These are phyloP conservation scores for Hymenoscyphus repandus DNA, from an alignment of 2,329 filamentous ascomycete species.

Conservation along the genomic window DNA sequence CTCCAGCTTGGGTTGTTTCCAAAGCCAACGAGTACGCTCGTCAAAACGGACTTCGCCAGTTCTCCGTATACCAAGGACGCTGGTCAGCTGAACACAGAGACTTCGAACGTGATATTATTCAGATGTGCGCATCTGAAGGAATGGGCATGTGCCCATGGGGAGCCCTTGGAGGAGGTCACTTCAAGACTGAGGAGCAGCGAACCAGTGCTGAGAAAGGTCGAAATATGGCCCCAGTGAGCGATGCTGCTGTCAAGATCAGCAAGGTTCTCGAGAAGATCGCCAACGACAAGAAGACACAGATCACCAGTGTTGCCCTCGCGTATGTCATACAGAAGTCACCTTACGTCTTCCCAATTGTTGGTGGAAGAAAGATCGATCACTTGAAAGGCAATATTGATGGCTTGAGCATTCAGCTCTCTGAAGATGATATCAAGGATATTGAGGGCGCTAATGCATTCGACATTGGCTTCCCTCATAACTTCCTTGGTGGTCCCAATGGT, in stretches of 20 bases:
- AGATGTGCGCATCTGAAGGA: slow-evolving; percentile 51
- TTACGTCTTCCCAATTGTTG: slow-evolving; percentile 69
- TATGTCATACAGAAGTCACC: slow-evolving; percentile 70
- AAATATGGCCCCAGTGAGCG: slow-evolving; percentile 34
- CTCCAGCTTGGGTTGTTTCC: slow-evolving; percentile 64
- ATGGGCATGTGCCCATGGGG: slow-evolving; percentile 56
- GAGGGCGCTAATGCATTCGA: slow-evolving; percentile 59
- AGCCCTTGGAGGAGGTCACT: slow-evolving; percentile 43
- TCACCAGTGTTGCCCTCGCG: slow-evolving; percentile 63
- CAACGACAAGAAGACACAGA: slow-evolving; percentile 46
- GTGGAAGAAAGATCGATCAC: slow-evolving; percentile 64
- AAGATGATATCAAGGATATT: slow-evolving; percentile 61
- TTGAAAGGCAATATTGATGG: slow-evolving; percentile 66
- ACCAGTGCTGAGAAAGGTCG: slow-evolving; percentile 37
- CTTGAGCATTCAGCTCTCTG: slow-evolving; percentile 52
- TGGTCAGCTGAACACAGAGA: slow-evolving; percentile 61
- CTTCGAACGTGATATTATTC: slow-evolving; percentile 57
- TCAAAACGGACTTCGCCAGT: slow-evolving; percentile 63
- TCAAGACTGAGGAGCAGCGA: slow-evolving; percentile 43
- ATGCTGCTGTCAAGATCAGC: slow-evolving; percentile 47
- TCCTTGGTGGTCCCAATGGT: slow-evolving; percentile 44
- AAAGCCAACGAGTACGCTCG: slow-evolving; percentile 66
- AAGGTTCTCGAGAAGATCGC: slow-evolving; percentile 55
- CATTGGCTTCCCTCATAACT: slow-evolving; percentile 60
- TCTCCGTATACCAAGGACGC: slow-evolving; percentile 62